Conservation (phyloP, 1,139 yeast genomes). For the Kodamaea plutei region DNA sequence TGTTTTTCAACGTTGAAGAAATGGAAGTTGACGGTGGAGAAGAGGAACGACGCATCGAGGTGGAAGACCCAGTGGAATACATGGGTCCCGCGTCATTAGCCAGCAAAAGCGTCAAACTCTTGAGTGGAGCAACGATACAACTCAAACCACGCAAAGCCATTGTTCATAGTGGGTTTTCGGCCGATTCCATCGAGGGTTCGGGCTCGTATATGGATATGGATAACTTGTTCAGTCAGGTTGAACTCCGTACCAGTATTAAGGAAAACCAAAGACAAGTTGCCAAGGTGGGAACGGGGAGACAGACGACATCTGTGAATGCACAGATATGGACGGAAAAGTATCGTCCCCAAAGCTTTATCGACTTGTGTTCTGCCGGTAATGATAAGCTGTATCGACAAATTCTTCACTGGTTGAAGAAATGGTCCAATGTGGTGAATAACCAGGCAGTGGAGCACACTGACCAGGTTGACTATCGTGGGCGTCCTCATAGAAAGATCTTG, state of each 20-base stretch:
- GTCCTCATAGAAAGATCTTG: conserved; percentile 70
- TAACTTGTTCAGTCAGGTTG: conserved; percentile 25
- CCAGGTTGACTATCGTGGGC: conserved; percentile 51
- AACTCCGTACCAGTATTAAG: conserved; percentile 21
- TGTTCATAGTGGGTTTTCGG: neutral
- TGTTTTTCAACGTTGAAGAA: conserved; percentile 3
- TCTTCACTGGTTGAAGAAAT: conserved; percentile 74
- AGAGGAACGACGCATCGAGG: conserved; percentile 1
- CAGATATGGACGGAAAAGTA: conserved; percentile 78
- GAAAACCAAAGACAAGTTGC: conserved; percentile 13
- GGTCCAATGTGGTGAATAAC: conserved; percentile 67
- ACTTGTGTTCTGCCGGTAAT: conserved; percentile 69
- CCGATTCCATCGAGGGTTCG: conserved; percentile 3
- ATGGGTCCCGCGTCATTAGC: conserved; percentile 7
- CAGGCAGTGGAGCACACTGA: conserved; percentile 24
- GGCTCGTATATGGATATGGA: conserved; percentile 29
- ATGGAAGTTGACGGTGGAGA: conserved; percentile 1
- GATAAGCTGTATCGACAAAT: conserved; percentile 71
- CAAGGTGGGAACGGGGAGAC: too few relatives aligned
- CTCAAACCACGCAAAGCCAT: conserved; percentile 16
- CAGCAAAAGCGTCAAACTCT: conserved; percentile 21
- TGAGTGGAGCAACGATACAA: conserved; percentile 21
- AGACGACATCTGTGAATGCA: conserved; percentile 1
- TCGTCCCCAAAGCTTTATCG: conserved; percentile 65
- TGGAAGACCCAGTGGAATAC: too few relatives aligned